A percentile compares a stretch with the other conserved stretches of the same genome.
Conservation (phyloP, 345 rosid genomes). For the Syzygium jambos region DNA sequence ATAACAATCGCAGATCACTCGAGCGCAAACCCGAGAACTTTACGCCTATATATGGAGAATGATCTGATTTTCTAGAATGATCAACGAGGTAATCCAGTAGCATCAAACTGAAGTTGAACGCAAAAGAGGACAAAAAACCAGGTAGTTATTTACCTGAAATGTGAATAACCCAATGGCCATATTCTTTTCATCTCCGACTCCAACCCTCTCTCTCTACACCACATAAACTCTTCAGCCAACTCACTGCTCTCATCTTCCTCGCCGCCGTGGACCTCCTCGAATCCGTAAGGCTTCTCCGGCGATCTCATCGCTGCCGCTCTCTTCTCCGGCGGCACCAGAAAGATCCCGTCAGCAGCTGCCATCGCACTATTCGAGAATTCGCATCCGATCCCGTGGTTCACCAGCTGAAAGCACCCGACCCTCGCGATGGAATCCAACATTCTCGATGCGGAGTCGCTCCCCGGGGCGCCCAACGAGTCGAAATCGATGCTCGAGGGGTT, state of each 20-base stretch:
- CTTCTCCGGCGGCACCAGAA: constrained; percentile 29
- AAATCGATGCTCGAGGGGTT: constrained; percentile 60
- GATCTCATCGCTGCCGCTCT: constrained; percentile 28
- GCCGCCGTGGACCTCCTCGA: constrained; percentile 33
- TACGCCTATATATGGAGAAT: neutral
- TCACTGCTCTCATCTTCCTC: constrained; percentile 36
- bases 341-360: constrained; percentile 36
- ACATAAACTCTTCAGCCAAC: constrained; percentile 49
- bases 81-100: neutral
- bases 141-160: constrained; percentile 42
- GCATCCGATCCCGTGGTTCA: constrained; percentile 47
- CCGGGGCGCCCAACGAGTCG: constrained; percentile 14
- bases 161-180: constrained; percentile 48
- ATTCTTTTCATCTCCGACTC: constrained; percentile 40
- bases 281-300: constrained; percentile 37
- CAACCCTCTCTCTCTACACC: constrained; percentile 39
- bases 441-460: constrained; percentile 16
- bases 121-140: neutral
- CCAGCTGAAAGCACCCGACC: constrained; percentile 80
- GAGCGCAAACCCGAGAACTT: neutral
- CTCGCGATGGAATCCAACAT: constrained; percentile 43
- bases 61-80: neutral
- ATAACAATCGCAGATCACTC: neutral
- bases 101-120: neutral
- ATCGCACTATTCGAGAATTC: constrained; percentile 23